Base-by-base conservation (phyloP, 768 basidiomycete species). In the Asterophora lycoperdoides region DNA sequence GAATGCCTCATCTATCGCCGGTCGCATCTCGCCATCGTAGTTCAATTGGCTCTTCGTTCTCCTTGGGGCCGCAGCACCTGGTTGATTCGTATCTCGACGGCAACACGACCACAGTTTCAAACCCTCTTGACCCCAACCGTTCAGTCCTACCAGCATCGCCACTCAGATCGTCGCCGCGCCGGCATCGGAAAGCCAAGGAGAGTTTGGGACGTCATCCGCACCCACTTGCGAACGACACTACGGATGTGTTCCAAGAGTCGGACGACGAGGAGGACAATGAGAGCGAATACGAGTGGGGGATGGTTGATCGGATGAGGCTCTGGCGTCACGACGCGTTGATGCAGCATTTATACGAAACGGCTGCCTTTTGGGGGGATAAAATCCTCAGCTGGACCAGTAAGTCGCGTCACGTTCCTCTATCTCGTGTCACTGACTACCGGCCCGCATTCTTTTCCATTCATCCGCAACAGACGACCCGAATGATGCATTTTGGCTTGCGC, bases 401-500 rank as follows among this genome's bases (percentile, higher is more conserved):
- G 81, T 76, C 58, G 51, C 63, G 66, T 68, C 46, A 29, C 17
- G 17, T 28, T 26, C 19, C n/a, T 36, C 9, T 5, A 17, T 46
- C 14, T 23, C 7, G 5, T 3, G 19, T 17, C 38, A 28, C 41
- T 49, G 32, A 32, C 20, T 40, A 13, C 15, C 39, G 18, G 29
- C n/a, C 23, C 29, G 36, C 17, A 29, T 46, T 41, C 20, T 28
- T 34, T 49, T 33, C 8, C 30, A 32, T 52, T 48, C 33, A 23
- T 45, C 35, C 23, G 34, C 3, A 4, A 42, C 58, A 95, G 95
- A 85, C 54, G 92, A 98, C 60, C 86, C 93, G 26, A 96, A 97
- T 63, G 96, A 99, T 67, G 96, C 93, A 10, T 98, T 99, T 68
- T 99, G 96, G 96, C 81, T 99, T 17, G 94, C 96, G 2, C 96